phyloP scores from a whole-genome alignment of 75 land plant genomes.

The Chamaecyparis obtusa region DNA sequence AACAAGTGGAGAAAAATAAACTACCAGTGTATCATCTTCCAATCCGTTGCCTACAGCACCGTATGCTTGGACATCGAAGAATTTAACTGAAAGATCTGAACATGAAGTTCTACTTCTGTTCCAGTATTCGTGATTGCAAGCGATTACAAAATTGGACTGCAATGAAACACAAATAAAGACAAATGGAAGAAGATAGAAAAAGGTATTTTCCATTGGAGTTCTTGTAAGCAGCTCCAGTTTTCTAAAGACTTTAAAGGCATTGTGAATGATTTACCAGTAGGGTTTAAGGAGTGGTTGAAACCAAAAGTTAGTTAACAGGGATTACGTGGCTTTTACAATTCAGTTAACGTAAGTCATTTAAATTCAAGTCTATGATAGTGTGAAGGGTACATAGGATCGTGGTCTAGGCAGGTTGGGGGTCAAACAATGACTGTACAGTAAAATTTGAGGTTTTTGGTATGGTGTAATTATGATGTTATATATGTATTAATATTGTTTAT shows the following conservation, averaged over 20 bases:
- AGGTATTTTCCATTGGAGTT: background rate
- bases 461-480: no score
- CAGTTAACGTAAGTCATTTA: no score
- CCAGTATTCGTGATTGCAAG: background rate
- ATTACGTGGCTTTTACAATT: background rate
- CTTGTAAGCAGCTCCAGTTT: no score
- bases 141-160: background rate
- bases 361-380: no score
- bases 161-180: background rate
- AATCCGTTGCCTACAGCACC: conserved; percentile 10
- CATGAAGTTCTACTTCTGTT: background rate
- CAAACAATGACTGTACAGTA: no score
- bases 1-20: background rate
- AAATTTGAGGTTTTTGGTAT: no score
- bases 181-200: background rate
- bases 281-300: background rate
- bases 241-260: background rate
- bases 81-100: background rate
- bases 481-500: no score
- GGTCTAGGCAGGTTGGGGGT: no score
- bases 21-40: conserved; percentile 3
- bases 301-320: background rate
- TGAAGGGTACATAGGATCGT: no score
- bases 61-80: background rate
- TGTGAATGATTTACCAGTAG: no score